phyloP scores from a whole-genome alignment of 2,329 filamentous ascomycete genomes.

The Rhynchosporium secalis region DNA sequence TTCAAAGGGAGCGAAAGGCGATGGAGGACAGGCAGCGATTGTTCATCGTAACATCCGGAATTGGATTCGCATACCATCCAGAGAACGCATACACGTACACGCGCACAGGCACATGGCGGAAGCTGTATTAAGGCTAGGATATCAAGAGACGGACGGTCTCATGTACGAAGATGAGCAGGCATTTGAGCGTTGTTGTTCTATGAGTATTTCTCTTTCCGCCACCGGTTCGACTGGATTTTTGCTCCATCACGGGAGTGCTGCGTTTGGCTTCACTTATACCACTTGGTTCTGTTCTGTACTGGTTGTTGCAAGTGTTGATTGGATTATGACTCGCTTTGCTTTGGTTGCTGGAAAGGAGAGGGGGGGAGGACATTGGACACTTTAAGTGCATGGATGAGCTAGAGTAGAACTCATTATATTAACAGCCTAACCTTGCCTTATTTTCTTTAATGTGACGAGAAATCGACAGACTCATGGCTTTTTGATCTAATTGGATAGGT shows the following conservation, averaged over 20 bases:
- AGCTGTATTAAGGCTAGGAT: background rate
- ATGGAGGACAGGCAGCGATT: background rate
- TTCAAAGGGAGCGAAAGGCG: no score
- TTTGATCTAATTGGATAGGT: no score
- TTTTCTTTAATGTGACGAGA: no score
- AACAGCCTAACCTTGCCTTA: no score
- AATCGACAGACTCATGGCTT: no score
- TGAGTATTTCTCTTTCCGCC: background rate
- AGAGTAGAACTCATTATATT: no score
- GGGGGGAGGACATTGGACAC: background rate
- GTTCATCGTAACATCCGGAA: background rate
- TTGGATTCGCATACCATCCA: background rate
- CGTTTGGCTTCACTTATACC: constrained; percentile 1
- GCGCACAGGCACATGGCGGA: background rate
- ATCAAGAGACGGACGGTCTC: background rate
- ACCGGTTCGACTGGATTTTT: constrained; percentile 1
- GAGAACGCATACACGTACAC: no score
- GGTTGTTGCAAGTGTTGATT: no score
- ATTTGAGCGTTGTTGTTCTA: constrained; percentile 6
- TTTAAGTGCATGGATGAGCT: background rate
- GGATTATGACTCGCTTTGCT: background rate
- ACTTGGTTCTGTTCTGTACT: background rate
- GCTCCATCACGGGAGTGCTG: background rate
- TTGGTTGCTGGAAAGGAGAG: background rate
- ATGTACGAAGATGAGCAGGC: constrained; percentile 5